phyloP scores from a whole-genome alignment of 2,329 filamentous ascomycete genomes.

The Periglandula ipomoeae region DNA sequence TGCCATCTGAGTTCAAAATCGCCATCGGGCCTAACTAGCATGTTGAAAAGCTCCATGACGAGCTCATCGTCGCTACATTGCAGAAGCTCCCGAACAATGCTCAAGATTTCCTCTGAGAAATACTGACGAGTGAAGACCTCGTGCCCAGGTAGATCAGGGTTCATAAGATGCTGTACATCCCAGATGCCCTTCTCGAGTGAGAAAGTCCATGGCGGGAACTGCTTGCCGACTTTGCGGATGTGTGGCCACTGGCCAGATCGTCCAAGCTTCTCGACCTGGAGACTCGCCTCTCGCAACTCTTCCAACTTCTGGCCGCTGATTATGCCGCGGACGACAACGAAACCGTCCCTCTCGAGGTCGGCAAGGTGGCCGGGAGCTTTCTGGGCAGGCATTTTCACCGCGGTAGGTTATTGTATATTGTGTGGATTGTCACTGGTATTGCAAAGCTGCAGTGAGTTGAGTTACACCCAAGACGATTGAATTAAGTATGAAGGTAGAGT shows the following conservation, averaged over 20 bases:
- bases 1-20: conserved; percentile 79
- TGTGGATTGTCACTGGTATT: background rate
- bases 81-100: conserved; percentile 57
- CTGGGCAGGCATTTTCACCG: conserved; percentile 12
- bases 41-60: conserved; percentile 82
- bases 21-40: conserved; percentile 63
- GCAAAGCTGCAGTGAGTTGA: background rate
- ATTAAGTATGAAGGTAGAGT: background rate
- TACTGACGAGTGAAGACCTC: conserved; percentile 58
- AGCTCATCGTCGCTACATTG: conserved; percentile 48
- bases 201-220: conserved; percentile 80
- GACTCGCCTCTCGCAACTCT: conserved; percentile 50
- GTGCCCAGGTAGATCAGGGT: conserved; percentile 58
- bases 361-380: conserved; percentile 18
- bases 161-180: conserved; percentile 80
- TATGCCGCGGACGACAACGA: conserved; percentile 60
- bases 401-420: background rate
- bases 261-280: conserved; percentile 48
- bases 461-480: background rate
- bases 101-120: conserved; percentile 57
- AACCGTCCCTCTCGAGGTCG: conserved; percentile 62
- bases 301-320: conserved; percentile 47
- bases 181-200: conserved; percentile 60
- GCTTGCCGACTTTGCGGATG: conserved; percentile 77
- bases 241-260: conserved; percentile 69